A percentile compares a stretch with the other conserved stretches of the same genome.
Conservation (phyloP, 805 yeast genomes). For the Kregervanrija fluxuum region DNA sequence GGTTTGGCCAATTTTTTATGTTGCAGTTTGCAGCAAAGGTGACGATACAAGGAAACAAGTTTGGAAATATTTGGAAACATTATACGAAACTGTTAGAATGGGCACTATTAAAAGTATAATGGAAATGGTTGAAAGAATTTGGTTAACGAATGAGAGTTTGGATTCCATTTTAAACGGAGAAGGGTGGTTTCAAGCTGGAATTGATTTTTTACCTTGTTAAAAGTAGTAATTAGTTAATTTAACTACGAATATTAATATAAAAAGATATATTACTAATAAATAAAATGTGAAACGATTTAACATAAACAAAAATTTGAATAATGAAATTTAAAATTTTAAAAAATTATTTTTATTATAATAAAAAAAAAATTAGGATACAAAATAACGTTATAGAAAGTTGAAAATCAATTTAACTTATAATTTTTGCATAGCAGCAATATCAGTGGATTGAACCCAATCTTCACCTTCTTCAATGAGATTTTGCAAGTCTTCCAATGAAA, state of each 20-base stretch:
- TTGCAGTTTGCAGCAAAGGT: constrained; percentile 37
- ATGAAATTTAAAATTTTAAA: too few relatives aligned
- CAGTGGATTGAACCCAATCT: constrained; percentile 99
- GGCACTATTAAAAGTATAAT: constrained; percentile 42
- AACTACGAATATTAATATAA: too few relatives aligned
- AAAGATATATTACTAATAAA: too few relatives aligned
- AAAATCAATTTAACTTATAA: constrained; percentile 46
- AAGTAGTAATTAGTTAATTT: too few relatives aligned
- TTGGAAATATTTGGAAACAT: constrained; percentile 30
- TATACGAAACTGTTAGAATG: constrained; percentile 45
- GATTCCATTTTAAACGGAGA: constrained; percentile 36
- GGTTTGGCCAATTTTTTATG: constrained; percentile 55
- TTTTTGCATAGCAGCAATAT: constrained; percentile 97
- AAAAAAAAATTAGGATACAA: background rate
- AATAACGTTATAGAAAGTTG: background rate
- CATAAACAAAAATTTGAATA: too few relatives aligned
- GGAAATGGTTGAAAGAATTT: constrained; percentile 36
- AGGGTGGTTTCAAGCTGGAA: constrained; percentile 44
- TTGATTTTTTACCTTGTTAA: constrained; percentile 40
- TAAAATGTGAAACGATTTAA: too few relatives aligned
- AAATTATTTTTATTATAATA: background rate
- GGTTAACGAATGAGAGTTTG: constrained; percentile 36
- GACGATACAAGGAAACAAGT: constrained; percentile 26
- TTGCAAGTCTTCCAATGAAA: constrained; percentile 87
- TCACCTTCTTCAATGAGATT: constrained; percentile 77